A percentile compares a stretch with the other conserved stretches of the same genome.
phyloP scores from a whole-genome alignment of 1,284 basidiomycete genomes.

The Pulchroboletus neoregius region DNA sequence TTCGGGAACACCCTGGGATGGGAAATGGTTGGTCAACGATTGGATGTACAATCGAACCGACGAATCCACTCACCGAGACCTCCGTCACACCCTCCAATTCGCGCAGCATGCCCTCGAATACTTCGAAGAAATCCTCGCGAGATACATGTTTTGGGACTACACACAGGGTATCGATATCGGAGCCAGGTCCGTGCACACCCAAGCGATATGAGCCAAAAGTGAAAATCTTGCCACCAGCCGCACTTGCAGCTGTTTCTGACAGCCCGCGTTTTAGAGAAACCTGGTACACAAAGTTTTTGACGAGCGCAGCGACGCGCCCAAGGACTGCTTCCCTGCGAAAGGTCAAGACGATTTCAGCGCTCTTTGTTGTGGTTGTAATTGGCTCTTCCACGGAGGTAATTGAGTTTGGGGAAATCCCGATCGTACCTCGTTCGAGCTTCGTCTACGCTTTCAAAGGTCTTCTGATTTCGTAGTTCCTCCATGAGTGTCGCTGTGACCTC shows the following conservation, averaged over 20 bases:
- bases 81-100: slow-evolving; percentile 85
- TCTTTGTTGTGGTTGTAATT: slow-evolving; percentile 7
- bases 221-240: slow-evolving; percentile 97
- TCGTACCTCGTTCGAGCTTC: slow-evolving; percentile 79
- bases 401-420: slow-evolving; percentile 11
- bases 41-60: neutral
- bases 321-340: slow-evolving; percentile 86
- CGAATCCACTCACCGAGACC: slow-evolving; percentile 68
- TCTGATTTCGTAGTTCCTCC: slow-evolving; percentile 84
- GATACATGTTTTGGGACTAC: slow-evolving; percentile 96
- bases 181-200: slow-evolving; percentile 93
- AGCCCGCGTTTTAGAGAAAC: slow-evolving; percentile 78
- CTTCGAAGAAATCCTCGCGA: slow-evolving; percentile 92
- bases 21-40: slow-evolving; percentile 4
- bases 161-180: slow-evolving; percentile 98
- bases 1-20: slow-evolving; percentile 81
- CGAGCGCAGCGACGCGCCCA: slow-evolving; percentile 84
- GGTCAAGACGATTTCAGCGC: slow-evolving; percentile 25
- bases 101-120: slow-evolving; percentile 88
- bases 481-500: slow-evolving; percentile 83
- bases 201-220: slow-evolving; percentile 97
- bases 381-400: slow-evolving; percentile 9
- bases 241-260: slow-evolving; percentile 80
- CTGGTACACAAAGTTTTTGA: slow-evolving; percentile 91
- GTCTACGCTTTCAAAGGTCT: slow-evolving; percentile 87